phyloP scores from a whole-genome alignment of 305 asterid species.

The Solanum chacoense region DNA sequence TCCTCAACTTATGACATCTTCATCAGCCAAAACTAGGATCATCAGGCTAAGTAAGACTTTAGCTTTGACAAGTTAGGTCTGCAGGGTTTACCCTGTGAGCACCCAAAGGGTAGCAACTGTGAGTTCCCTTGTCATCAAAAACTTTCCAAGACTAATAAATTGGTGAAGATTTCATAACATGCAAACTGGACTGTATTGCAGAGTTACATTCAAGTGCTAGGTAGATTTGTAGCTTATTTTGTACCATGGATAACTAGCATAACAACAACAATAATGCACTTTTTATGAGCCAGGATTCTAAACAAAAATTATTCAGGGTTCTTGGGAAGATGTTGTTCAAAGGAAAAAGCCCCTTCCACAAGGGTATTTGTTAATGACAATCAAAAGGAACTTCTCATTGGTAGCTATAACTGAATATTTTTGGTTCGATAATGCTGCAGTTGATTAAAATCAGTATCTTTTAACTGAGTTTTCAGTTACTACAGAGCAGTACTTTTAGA shows the following conservation, averaged over 20 bases:
- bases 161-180: neutral
- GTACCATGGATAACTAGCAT: neutral
- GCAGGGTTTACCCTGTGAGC: neutral
- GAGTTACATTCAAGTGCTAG: neutral
- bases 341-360: neutral
- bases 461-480: neutral
- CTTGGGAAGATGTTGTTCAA: neutral
- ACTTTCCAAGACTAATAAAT: neutral
- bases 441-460: neutral
- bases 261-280: neutral
- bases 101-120: neutral
- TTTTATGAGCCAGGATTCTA: neutral
- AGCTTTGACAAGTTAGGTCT: neutral
- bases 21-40: neutral
- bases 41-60: neutral
- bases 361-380: neutral
- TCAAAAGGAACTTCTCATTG: neutral
- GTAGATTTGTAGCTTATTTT: neutral
- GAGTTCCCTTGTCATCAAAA: neutral
- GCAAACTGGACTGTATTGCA: neutral
- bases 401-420: neutral
- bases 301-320: neutral
- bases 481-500: neutral
- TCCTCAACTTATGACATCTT: neutral
- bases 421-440: neutral